Evolutionary conservation across 371 early-diverging fungal genomes (phyloP).

Genomic region (Mucor sp.): DNA sequence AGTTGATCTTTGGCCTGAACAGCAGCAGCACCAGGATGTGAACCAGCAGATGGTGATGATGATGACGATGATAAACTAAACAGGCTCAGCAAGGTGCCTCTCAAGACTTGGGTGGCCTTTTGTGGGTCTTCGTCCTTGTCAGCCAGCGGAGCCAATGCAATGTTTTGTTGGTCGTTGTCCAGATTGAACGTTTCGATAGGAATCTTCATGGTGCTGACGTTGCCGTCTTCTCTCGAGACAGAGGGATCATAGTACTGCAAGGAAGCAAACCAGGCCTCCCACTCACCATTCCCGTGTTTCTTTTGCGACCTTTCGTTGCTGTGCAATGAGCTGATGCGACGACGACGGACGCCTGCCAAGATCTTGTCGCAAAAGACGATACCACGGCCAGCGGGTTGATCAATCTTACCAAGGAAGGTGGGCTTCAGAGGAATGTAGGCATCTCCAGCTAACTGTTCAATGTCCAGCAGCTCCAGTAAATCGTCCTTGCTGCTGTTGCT

Average conservation of each 20-base stretch:
- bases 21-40: not conserved
- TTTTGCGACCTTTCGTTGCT: not conserved
- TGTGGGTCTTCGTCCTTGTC: slow-evolving; percentile 9
- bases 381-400: slow-evolving; percentile 31
- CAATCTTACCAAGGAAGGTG: slow-evolving; percentile 31
- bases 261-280: slow-evolving; percentile 47
- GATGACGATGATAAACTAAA: slow-evolving; percentile 4
- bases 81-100: slow-evolving; percentile 10
- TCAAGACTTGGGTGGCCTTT: not conserved
- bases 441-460: slow-evolving; percentile 36
- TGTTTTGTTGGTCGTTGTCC: not conserved
- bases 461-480: slow-evolving; percentile 27
- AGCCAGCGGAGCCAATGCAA: not conserved
- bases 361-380: slow-evolving; percentile 32
- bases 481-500: not conserved
- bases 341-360: slow-evolving; percentile 37
- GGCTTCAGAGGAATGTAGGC: slow-evolving; percentile 12
- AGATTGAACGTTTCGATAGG: slow-evolving; percentile 25
- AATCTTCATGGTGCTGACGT: not conserved
- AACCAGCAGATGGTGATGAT: not conserved
- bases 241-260: slow-evolving; percentile 33
- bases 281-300: slow-evolving; percentile 13
- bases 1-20: not conserved
- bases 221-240: not conserved
- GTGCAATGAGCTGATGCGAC: slow-evolving; percentile 1